Evolutionary conservation across 1,139 yeast species (phyloP).

Genomic region (Geotrichum carabidarum): DNA sequence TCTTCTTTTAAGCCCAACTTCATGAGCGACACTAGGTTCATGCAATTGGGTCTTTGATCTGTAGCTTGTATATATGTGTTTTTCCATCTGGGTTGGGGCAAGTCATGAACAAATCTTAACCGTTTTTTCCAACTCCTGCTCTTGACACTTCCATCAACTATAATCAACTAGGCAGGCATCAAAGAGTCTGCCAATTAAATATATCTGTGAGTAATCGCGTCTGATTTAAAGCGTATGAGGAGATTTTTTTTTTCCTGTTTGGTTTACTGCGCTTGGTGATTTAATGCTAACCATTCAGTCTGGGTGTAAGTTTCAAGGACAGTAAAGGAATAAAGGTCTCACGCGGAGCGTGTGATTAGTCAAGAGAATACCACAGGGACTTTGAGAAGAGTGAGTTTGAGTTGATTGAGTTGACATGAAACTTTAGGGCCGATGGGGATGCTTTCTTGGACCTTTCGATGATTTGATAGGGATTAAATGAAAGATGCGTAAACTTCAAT

Average conservation of each 20-base stretch:
- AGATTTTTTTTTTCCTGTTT: too few relatives aligned
- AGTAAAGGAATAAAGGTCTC: too few relatives aligned
- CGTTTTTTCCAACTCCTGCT: too few relatives aligned
- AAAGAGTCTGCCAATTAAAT: too few relatives aligned
- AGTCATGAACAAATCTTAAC: not conserved
- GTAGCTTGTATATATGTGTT: not conserved
- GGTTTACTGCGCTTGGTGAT: too few relatives aligned
- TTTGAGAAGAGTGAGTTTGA: slow-evolving; percentile 2
- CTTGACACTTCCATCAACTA: too few relatives aligned
- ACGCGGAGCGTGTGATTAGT: too few relatives aligned
- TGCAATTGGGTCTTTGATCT: not conserved
- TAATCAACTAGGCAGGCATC: too few relatives aligned
- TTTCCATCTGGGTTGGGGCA: not conserved
- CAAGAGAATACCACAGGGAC: slow-evolving; percentile 6
- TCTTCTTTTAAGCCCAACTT: slow-evolving; percentile 14
- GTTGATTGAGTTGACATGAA: not conserved
- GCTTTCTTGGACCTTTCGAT: not conserved
- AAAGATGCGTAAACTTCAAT: not conserved
- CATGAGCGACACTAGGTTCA: slow-evolving; percentile 10
- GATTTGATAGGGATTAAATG: slow-evolving; percentile 1
- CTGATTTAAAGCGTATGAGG: too few relatives aligned
- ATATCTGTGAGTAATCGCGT: too few relatives aligned
- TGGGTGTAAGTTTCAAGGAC: too few relatives aligned
- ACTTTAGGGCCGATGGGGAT: not conserved
- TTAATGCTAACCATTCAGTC: too few relatives aligned